Conservation (phyloP, 2,329 filamentous ascomycete genomes). For the Arthrocladium fulminans region DNA sequence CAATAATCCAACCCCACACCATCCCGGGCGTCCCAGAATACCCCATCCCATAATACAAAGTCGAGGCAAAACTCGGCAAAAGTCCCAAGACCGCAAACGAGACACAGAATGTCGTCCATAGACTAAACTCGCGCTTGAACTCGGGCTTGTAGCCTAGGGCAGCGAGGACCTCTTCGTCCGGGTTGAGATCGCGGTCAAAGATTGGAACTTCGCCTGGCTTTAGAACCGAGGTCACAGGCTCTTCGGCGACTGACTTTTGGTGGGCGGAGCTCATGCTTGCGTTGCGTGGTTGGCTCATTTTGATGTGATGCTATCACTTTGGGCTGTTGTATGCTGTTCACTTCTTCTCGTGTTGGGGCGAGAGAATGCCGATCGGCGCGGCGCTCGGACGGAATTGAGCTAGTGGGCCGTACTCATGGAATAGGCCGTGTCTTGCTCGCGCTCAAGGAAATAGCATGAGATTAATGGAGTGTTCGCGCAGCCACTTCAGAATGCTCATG, state of each 20-base stretch:
- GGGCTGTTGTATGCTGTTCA: neutral
- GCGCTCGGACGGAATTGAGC: neutral
- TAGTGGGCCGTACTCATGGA: neutral
- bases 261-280: neutral
- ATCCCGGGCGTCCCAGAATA: slow-evolving; percentile 52
- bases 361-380: neutral
- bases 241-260: slow-evolving; percentile 35
- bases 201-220: slow-evolving; percentile 42
- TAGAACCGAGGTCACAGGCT: slow-evolving; percentile 47
- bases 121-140: slow-evolving; percentile 61
- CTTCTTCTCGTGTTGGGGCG: neutral
- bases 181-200: slow-evolving; percentile 37
- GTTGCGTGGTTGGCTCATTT: neutral
- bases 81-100: slow-evolving; percentile 64
- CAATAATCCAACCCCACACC: slow-evolving; percentile 69
- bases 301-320: neutral
- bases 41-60: slow-evolving; percentile 60
- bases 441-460: neutral
- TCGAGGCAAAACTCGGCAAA: slow-evolving; percentile 62
- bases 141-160: slow-evolving; percentile 53
- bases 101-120: slow-evolving; percentile 68
- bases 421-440: neutral
- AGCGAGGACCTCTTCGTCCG: slow-evolving; percentile 54
- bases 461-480: neutral
- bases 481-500: neutral